Evolutionary conservation across 805 yeast genomes (phyloP).

Genomic region (Suhomyces kilbournensis): DNA sequence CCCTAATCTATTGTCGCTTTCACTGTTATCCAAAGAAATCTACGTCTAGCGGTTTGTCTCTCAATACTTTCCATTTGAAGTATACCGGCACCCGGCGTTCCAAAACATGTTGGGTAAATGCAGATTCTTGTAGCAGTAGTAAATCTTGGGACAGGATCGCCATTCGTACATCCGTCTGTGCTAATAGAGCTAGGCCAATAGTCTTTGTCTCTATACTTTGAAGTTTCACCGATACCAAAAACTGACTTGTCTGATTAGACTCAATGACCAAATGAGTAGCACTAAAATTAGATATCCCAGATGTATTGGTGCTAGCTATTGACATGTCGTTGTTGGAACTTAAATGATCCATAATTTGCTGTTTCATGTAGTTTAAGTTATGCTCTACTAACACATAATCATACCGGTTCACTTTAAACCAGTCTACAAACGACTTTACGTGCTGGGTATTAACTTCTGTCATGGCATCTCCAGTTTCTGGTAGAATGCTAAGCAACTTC

Average conservation of each 20-base stretch:
- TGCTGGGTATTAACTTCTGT: not conserved
- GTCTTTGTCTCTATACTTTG: not conserved
- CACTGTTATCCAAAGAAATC: not conserved
- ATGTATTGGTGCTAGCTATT: not conserved
- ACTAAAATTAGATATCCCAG: not conserved
- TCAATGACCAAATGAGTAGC: constrained; percentile 3
- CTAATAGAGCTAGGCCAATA: not conserved
- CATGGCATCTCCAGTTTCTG: not conserved
- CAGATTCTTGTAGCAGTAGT: constrained; percentile 1
- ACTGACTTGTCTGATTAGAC: constrained; percentile 4
- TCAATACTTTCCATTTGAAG: constrained; percentile 5
- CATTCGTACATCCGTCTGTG: constrained; percentile 7
- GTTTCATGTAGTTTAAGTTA: not conserved
- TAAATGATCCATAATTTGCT: not conserved
- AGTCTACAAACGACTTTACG: constrained; percentile 3
- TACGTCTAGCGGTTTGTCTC: constrained; percentile 2
- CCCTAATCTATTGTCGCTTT: not conserved
- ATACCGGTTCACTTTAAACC: constrained; percentile 9
- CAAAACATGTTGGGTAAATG: not conserved
- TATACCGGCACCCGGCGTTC: constrained; percentile 1
- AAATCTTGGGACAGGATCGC: constrained; percentile 2
- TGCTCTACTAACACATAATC: constrained; percentile 2
- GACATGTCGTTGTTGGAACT: not conserved
- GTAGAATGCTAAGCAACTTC: not conserved
- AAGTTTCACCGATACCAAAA: constrained; percentile 5